Conservation (phyloP, 495 filamentous ascomycete species). For the Hypomontagnella monticulosa region DNA sequence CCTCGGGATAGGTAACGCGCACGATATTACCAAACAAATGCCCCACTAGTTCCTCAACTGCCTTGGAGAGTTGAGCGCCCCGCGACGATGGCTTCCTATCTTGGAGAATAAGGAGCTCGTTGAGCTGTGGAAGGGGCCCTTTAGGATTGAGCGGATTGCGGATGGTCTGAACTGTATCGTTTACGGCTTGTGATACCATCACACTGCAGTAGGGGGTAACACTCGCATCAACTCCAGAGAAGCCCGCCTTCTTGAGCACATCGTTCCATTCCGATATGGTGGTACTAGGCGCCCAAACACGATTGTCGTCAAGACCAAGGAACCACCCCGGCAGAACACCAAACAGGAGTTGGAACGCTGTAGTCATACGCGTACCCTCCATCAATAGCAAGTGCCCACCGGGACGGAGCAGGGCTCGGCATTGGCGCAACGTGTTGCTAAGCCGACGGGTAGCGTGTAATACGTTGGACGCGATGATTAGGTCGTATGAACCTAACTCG, state of each 20-base stretch:
- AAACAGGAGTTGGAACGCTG: constrained; percentile 51
- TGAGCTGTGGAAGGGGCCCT: not conserved
- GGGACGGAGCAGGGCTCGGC: constrained; percentile 58
- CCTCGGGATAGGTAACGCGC: not conserved
- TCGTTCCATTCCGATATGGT: constrained; percentile 51
- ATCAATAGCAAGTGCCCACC: constrained; percentile 62
- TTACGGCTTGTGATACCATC: not conserved
- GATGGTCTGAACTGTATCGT: not conserved
- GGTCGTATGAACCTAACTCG: constrained; percentile 38
- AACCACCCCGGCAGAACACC: constrained; percentile 61
- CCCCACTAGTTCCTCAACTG: too few relatives aligned
- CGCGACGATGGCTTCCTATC: not conserved
- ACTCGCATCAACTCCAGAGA: constrained; percentile 57
- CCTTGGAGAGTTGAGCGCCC: not conserved
- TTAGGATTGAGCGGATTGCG: not conserved
- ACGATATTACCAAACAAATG: not conserved
- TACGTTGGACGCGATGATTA: constrained; percentile 54
- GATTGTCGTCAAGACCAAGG: constrained; percentile 55
- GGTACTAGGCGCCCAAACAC: constrained; percentile 50
- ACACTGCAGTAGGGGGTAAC: not conserved
- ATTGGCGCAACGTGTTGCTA: constrained; percentile 52
- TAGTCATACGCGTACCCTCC: constrained; percentile 54
- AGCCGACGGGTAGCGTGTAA: constrained; percentile 60
- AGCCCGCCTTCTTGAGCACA: constrained; percentile 51
- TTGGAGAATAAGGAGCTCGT: not conserved